phyloP scores from a whole-genome alignment of 495 filamentous ascomycete species.

The Penicillium macrosclerotiorum region DNA sequence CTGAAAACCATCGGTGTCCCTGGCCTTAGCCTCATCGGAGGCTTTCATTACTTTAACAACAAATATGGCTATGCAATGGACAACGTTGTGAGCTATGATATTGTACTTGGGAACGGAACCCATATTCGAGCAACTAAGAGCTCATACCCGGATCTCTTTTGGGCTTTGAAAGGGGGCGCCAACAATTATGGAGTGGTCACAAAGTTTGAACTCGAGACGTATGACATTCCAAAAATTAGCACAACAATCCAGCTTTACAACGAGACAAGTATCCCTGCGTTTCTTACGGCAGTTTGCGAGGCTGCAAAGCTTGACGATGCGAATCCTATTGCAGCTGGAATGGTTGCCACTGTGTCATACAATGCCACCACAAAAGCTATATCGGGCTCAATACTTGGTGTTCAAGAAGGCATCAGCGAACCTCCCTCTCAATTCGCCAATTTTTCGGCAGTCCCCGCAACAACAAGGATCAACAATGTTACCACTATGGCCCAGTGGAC shows the following conservation, averaged over 20 bases:
- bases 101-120: slow-evolving; percentile 32
- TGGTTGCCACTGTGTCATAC: slow-evolving; percentile 20
- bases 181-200: slow-evolving; percentile 48
- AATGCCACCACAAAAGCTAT: slow-evolving; percentile 19
- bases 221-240: slow-evolving; percentile 35
- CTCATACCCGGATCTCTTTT: slow-evolving; percentile 32
- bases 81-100: slow-evolving; percentile 28
- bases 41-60: slow-evolving; percentile 42
- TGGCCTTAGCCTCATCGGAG: slow-evolving; percentile 33
- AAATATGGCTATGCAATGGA: slow-evolving; percentile 45
- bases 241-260: slow-evolving; percentile 34
- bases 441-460: slow-evolving; percentile 22
- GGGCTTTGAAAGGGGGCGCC: slow-evolving; percentile 39
- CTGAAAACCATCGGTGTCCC: slow-evolving; percentile 41
- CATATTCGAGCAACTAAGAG: slow-evolving; percentile 22
- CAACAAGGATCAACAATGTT: slow-evolving; percentile 20
- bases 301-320: slow-evolving; percentile 13
- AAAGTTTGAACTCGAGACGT: slow-evolving; percentile 44
- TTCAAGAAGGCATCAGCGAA: slow-evolving; percentile 26
- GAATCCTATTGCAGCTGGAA: slow-evolving; percentile 23
- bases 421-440: slow-evolving; percentile 29
- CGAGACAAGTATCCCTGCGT: slow-evolving; percentile 22
- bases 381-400: slow-evolving; percentile 19
- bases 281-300: slow-evolving; percentile 19
- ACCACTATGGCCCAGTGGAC: slow-evolving; percentile 20